phyloP scores from a whole-genome alignment of 192 early-diverging fungal species.

The Podila epigama region DNA sequence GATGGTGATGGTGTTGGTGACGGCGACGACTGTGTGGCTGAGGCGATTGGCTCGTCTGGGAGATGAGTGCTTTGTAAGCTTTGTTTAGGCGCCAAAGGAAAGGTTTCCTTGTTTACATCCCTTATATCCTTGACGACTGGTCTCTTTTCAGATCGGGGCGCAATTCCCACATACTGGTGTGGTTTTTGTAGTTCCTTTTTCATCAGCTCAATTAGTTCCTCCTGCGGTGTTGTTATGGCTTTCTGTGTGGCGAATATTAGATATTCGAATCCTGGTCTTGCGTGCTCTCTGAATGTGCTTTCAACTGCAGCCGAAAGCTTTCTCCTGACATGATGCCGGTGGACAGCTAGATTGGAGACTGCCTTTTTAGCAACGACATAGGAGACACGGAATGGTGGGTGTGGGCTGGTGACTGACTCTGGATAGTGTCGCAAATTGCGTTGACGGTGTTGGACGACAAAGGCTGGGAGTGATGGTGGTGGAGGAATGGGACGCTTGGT shows the following conservation, averaged over 20 bases:
- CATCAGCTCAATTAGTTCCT: conserved; percentile 9
- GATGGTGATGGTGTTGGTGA: background rate
- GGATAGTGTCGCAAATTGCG: conserved; percentile 8
- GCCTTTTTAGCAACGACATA: conserved; percentile 27
- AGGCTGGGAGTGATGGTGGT: conserved; percentile 1
- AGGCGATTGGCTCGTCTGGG: no score
- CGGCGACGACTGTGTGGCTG: background rate
- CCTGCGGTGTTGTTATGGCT: conserved; percentile 15
- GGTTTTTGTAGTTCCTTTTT: conserved; percentile 8
- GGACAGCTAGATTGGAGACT: conserved; percentile 21
- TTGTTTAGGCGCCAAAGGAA: background rate
- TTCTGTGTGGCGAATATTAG: conserved; percentile 29
- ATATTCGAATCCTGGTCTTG: conserved; percentile 31
- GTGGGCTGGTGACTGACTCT: background rate
- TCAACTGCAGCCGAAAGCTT: conserved; percentile 34
- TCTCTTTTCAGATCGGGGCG: background rate
- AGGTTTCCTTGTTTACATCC: background rate
- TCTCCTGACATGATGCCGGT: conserved; percentile 22
- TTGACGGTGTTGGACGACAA: conserved; percentile 1
- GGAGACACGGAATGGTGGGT: conserved; percentile 29
- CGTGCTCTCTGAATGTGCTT: conserved; percentile 23
- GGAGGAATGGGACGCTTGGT: background rate
- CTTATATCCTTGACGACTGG: background rate
- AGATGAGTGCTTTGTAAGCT: background rate
- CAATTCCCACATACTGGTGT: conserved; percentile 6